A percentile compares a stretch with the other conserved stretches of the same genome.
phyloP scores from a whole-genome alignment of 1,139 yeast species.

The Groenewaldozyma sp. region DNA sequence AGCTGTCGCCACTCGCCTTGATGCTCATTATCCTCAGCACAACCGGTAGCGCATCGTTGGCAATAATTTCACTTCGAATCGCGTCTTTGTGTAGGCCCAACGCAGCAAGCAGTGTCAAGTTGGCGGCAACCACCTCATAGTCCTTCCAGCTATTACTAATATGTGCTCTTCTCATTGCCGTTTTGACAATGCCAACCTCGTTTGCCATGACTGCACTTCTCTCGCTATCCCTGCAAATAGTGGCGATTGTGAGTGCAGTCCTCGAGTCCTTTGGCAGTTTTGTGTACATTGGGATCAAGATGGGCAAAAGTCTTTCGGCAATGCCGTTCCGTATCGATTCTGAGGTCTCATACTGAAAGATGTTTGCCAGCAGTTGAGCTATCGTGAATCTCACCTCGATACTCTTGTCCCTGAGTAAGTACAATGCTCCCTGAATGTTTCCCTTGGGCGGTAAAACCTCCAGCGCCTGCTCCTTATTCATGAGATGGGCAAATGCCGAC shows the following conservation, averaged over 20 bases:
- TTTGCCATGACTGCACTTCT: conserved; percentile 28
- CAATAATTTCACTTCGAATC: conserved; percentile 27
- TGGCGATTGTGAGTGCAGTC: conserved; percentile 24
- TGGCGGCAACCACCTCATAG: conserved; percentile 22
- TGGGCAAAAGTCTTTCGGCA: conserved; percentile 26
- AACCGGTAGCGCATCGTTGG: conserved; percentile 24
- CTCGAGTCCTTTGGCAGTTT: conserved; percentile 21
- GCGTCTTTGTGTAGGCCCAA: conserved; percentile 28
- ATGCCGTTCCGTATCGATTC: conserved; percentile 19
- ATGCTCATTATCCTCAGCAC: conserved; percentile 23
- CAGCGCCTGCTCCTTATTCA: conserved; percentile 14
- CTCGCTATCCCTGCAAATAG: conserved; percentile 25
- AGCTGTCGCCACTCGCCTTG: conserved; percentile 8
- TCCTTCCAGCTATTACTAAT: conserved; percentile 12
- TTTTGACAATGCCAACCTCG: conserved; percentile 28
- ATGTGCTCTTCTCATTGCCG: not conserved
- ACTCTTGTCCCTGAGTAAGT: not conserved
- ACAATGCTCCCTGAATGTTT: not conserved
- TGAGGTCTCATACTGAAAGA: conserved; percentile 19
- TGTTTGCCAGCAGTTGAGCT: conserved; percentile 25
- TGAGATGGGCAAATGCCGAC: conserved; percentile 24
- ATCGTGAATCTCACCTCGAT: conserved; percentile 25
- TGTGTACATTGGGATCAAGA: conserved; percentile 27
- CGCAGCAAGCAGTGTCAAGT: conserved; percentile 28
- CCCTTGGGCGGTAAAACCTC: conserved; percentile 6